Evolutionary conservation across 169 alveolate genomes (phyloP).

Genomic region (Theileria annulata): DNA sequence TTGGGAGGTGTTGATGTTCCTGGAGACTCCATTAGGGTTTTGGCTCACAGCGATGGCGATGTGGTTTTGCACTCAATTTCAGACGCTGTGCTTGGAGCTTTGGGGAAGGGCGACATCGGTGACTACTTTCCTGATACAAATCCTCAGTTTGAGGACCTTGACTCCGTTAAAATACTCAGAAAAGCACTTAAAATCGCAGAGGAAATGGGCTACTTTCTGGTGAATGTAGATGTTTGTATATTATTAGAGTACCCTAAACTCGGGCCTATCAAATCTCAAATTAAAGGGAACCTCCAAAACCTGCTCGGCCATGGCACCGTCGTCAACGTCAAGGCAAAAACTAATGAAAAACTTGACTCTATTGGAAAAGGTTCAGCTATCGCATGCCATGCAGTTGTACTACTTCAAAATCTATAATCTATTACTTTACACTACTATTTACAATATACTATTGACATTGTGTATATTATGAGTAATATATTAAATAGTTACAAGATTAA

Average conservation of each 20-base stretch:
- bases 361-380: conserved; percentile 57
- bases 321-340: conserved; percentile 66
- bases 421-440: neutral
- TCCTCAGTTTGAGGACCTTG: conserved; percentile 62
- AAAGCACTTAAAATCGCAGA: conserved; percentile 25
- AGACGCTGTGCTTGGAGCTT: conserved; percentile 82
- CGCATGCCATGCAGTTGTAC: conserved; percentile 63
- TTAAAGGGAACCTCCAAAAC: conserved; percentile 1
- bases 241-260: conserved; percentile 46
- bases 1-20: conserved; percentile 73
- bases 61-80: conserved; percentile 81
- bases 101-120: conserved; percentile 82
- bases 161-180: conserved; percentile 55
- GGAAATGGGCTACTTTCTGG: conserved; percentile 34
- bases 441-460: neutral
- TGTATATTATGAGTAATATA: neutral
- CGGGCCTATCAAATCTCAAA: conserved; percentile 20
- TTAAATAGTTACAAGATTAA: neutral
- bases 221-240: conserved; percentile 45
- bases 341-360: conserved; percentile 67
- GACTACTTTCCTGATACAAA: conserved; percentile 82
- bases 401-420: conserved; percentile 9
- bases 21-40: conserved; percentile 40
- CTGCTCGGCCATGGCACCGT: conserved; percentile 31
- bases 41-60: conserved; percentile 89